Base-by-base conservation (phyloP, 2,329 filamentous ascomycete genomes). In the Geosmithia morbida region DNA sequence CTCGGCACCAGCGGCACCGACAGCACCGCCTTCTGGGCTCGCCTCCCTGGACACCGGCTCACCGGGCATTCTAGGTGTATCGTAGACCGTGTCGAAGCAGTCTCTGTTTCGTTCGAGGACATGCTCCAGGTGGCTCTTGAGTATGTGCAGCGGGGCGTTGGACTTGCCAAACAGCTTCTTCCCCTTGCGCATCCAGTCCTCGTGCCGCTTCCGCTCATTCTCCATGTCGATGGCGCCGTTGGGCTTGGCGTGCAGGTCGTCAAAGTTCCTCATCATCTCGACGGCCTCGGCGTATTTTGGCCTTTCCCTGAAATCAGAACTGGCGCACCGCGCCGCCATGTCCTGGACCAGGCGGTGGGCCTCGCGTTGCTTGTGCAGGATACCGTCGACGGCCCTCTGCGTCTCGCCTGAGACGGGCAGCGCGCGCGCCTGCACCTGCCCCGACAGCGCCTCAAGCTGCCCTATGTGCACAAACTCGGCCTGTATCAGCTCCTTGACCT, bases 81-180 rank as follows among this genome's bases (percentile, higher is more conserved):
- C 92, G 49, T 75, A 67, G 37, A 81, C 76, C 49, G 92, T 78
- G 56, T 97, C 88, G 60, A 98, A 97, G 63, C 92, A 98, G 58
- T 86, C 85, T 49, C 79, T 70, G 58, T 98, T 98, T 44, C 88
- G 84, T 57, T 89, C 85, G 45, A 92, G 74, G 3, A 98, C 92
- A 59, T 92, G 86, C 55, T 94, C 85, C 79, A 98, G 89, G 55
- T 98, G 90, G 49, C 83, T 85, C 58, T 90, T 92, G 26, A 98
- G 74, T 53, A 98, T 98, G 62, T 98, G 92, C 13, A 98, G 71
- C 1, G 92, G 92, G 1, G 92, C 92, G 60, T 98, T 98, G 1
- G 92, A 92, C 64, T 98, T 98, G 46, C 92, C 92, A 59, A 98
- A 98, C 0, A 98, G 68, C 62, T 96, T 96, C 68, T 98, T 98